Evolutionary conservation across 2,329 filamentous ascomycete species (phyloP), one percentile per base, ranked within the genome.

Genomic region (Didymella arachidicola): DNA sequence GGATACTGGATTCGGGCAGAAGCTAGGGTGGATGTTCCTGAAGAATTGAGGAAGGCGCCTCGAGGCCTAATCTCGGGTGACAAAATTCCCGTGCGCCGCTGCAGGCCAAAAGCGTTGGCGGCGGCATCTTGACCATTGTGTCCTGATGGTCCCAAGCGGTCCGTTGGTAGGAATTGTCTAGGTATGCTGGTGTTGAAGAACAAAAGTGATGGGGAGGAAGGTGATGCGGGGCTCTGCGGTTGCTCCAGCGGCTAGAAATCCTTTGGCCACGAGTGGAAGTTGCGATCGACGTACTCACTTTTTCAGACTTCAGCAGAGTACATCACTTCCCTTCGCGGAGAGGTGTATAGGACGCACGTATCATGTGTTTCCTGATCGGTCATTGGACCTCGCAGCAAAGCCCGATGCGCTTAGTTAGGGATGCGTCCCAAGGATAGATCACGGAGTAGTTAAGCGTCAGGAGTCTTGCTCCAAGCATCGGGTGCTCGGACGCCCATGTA

Each of bases 331-430:
- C 3, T 46, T 50, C 25, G 27, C 27, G 50, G 56, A 45, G 26
- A 29, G 53, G 30, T n/a, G 44, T 18, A 53, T 44, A 49, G 49
- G 30, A 42, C 44, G 49, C 55, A 58, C 55, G 44, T 53, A 53
- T 44, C 50, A 53, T 46, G 56, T 50, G 56, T 54, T 59, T 59
- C 56, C 56, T 32, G 34, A 51, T 59, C 41, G 39, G 45, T 54
- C 39, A 34, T 45, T 41, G 50, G 11, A 27, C 19, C 42, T 57
- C 16, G 36, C 18, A 47, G 34, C 49, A 46, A 36, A 41, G 32
- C 50, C 56, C 50, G 34, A 50, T 50, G 27, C 39, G 50, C 56
- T 51, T 59, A 54, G 50, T 36, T 34, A 42, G 45, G 39, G 50
- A 59, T 54, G 45, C 41, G 50, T 25, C 26, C 45, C 56, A 59